phyloP scores from a whole-genome alignment of 345 rosid species.

The Euphorbia peplus region DNA sequence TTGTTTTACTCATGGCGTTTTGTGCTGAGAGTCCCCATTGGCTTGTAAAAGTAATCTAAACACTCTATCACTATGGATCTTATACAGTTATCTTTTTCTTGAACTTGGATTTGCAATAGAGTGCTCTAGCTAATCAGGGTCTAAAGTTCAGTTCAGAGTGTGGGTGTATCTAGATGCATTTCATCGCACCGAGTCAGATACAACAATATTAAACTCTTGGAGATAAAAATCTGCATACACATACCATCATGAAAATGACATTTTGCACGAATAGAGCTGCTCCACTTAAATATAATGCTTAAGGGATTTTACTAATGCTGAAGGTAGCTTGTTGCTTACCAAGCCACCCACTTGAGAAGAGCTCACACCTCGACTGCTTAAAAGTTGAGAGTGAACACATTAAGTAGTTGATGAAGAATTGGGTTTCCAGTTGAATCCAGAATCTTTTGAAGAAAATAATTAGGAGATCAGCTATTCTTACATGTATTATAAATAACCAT shows the following conservation, averaged over 20 bases:
- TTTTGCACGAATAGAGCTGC: not conserved
- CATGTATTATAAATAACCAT: not conserved
- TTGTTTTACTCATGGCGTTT: slow-evolving; percentile 66
- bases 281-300: not conserved
- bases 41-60: slow-evolving; percentile 74
- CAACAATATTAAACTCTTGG: not conserved
- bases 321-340: too few species aligned
- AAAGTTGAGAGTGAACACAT: not conserved
- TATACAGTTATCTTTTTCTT: slow-evolving; percentile 3
- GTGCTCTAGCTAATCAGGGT: not conserved
- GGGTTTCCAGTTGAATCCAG: not conserved
- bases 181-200: not conserved
- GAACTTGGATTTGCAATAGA: slow-evolving; percentile 4
- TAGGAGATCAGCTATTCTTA: not conserved
- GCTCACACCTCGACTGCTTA: not conserved
- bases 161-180: not conserved
- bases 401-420: not conserved
- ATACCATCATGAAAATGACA: not conserved
- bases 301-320: too few species aligned
- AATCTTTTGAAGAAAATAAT: not conserved
- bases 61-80: slow-evolving; percentile 9
- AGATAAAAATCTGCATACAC: not conserved
- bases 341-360: too few species aligned
- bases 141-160: not conserved
- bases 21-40: slow-evolving; percentile 95